Conservation (phyloP, 306 rosid genomes). For the Pterocarpus macrocarpus region DNA sequence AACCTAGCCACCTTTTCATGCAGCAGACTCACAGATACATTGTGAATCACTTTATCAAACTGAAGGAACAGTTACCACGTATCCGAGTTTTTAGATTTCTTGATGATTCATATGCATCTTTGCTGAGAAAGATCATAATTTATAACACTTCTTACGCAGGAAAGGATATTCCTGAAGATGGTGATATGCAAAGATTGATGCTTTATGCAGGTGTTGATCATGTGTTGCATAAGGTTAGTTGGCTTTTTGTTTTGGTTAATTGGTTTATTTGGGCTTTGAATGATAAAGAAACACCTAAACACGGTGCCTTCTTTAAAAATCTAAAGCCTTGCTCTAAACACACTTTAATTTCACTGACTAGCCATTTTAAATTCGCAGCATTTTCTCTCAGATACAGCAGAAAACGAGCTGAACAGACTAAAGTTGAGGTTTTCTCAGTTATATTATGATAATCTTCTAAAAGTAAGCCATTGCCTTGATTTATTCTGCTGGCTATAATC, state of each 20-base stretch:
- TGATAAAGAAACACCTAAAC: slow-evolving; percentile 22
- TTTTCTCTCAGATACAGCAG: slow-evolving; percentile 66
- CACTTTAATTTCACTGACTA: slow-evolving; percentile 41
- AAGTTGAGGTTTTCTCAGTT: slow-evolving; percentile 82
- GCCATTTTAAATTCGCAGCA: slow-evolving; percentile 64
- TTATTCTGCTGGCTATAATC: slow-evolving; percentile 25
- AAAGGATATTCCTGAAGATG: slow-evolving; percentile 75
- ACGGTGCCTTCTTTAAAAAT: slow-evolving; percentile 18
- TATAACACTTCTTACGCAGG: slow-evolving; percentile 58
- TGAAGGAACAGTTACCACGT: slow-evolving; percentile 64
- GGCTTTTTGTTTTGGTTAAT: slow-evolving; percentile 24
- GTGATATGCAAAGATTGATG: slow-evolving; percentile 67
- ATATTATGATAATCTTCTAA: slow-evolving; percentile 80
- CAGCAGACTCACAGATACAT: neutral
- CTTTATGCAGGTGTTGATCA: slow-evolving; percentile 80
- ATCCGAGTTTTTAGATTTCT: slow-evolving; percentile 21
- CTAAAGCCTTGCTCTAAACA: slow-evolving; percentile 1
- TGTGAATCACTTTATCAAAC: slow-evolving; percentile 21
- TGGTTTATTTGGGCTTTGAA: slow-evolving; percentile 20
- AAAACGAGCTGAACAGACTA: slow-evolving; percentile 70
- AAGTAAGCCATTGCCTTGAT: slow-evolving; percentile 59
- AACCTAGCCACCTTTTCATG: neutral
- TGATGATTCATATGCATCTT: slow-evolving; percentile 2
- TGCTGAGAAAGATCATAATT: slow-evolving; percentile 23
- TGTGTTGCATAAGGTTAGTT: slow-evolving; percentile 73